Conservation (phyloP, 148 eudicot genomes). For the Cornus controversa region DNA sequence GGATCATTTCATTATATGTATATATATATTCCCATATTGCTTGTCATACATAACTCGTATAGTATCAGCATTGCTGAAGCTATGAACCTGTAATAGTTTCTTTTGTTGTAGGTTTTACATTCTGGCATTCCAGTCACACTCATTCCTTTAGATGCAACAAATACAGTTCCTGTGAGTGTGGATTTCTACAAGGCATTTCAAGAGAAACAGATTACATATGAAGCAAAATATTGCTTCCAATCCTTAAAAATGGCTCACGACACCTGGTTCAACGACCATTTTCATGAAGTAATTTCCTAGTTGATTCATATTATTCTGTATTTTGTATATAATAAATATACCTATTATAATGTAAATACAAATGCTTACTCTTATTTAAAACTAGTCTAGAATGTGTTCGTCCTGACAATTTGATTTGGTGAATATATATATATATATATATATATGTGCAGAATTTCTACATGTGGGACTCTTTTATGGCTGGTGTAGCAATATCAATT, state of each 20-base stretch:
- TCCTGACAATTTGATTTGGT: not conserved
- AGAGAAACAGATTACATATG: conserved; percentile 57
- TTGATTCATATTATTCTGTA: not conserved
- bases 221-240: conserved; percentile 62
- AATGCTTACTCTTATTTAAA: too few relatives aligned
- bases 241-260: conserved; percentile 58
- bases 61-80: too few relatives aligned
- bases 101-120: conserved; percentile 53
- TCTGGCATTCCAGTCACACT: conserved; percentile 74
- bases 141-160: conserved; percentile 70
- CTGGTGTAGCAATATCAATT: conserved; percentile 62
- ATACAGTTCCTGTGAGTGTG: conserved; percentile 57
- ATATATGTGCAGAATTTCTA: conserved; percentile 42
- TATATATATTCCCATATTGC: too few relatives aligned
- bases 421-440: not conserved
- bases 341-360: too few relatives aligned
- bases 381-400: too few relatives aligned
- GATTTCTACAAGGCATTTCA: conserved; percentile 52
- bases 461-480: conserved; percentile 69
- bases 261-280: conserved; percentile 50
- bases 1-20: too few relatives aligned
- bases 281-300: conserved; percentile 33
- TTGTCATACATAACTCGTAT: too few relatives aligned
- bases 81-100: not conserved
- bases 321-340: too few relatives aligned